Percentiles rank a stretch among this genome's conserved stretches.
phyloP scores from a whole-genome alignment of 2,329 filamentous ascomycete species.

The Clonostachys solani region DNA sequence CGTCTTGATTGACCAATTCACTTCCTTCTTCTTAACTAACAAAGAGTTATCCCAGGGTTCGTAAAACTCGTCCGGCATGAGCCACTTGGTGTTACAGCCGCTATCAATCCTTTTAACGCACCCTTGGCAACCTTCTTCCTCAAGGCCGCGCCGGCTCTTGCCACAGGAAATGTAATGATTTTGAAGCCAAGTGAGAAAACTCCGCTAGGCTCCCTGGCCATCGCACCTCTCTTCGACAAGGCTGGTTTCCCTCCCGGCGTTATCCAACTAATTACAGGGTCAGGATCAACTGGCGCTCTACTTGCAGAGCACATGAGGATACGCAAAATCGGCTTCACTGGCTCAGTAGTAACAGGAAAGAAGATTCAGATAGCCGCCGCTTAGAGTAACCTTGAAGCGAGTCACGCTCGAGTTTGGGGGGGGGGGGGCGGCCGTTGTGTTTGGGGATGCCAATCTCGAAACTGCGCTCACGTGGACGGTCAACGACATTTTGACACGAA shows the following conservation, averaged over 20 bases:
- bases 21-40: too few species aligned
- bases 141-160: too few species aligned
- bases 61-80: neutral
- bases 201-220: too few species aligned
- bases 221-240: too few species aligned
- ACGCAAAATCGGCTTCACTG: conserved; percentile 64
- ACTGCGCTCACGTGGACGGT: conserved; percentile 51
- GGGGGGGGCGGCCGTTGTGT: conserved; percentile 59
- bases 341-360: conserved; percentile 61
- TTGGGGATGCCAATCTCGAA: conserved; percentile 60
- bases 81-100: neutral
- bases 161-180: too few species aligned
- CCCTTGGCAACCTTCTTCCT: too few species aligned
- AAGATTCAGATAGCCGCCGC: conserved; percentile 69
- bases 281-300: conserved; percentile 55
- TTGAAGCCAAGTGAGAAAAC: too few species aligned
- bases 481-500: neutral
- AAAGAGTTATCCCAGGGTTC: too few species aligned
- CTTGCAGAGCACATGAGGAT: conserved; percentile 54
- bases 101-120: too few species aligned
- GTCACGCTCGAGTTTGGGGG: conserved; percentile 61
- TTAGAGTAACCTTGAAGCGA: conserved; percentile 56
- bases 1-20: too few species aligned
- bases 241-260: conserved; percentile 38
- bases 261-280: conserved; percentile 32